Base-by-base conservation (phyloP, 257 asterid genomes). In the Capsicum pubescens region DNA sequence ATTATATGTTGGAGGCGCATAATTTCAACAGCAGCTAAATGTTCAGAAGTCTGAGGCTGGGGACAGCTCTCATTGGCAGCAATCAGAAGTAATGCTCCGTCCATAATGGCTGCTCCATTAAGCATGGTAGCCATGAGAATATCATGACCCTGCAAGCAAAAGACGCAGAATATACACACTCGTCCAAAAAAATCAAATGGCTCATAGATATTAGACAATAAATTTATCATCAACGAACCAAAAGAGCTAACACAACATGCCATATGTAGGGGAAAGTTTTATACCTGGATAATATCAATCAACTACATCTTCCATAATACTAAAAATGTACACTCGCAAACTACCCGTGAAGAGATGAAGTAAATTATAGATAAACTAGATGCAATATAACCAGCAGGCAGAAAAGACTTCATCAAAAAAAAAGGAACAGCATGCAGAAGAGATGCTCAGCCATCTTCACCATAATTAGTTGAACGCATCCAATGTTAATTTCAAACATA, bases 41-140 rank as follows among this genome's bases (percentile, higher is more conserved):
- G 99, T 83, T 97, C 99, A 26, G 97, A 93, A 26, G 99, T 97
- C 90, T 97, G 99, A 88, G 99, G 99, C 83, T 97, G 98, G 58
- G 98, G 98, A 85, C 98, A 95, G 71, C 97, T 95, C 86, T 95
- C 98, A 81, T 95, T 95, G 83, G 98, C 98, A 64, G 98, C 98
- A 85, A 95, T 95, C 52, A 95, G 97, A 85, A 95, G 98, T 79
- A 95, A 88, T 32, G 98, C 98, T 42, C 98, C 98, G 84, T 95
- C 98, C 98, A 95, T 95, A 80, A 95, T 95, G 66, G 98, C 98
- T 3, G 98, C 98, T 84, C 98, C 98, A 64, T 95, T 95, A 90
- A 95, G 98, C 98, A 95, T 95, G 7, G 98, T 95, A 86, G 98
- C 98, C 98, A 95, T 95, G 89, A 95, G 98, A 92, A 95, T 95